Evolutionary conservation across 1,284 basidiomycete species (phyloP).

Genomic region (Pseudozyma sp.): DNA sequence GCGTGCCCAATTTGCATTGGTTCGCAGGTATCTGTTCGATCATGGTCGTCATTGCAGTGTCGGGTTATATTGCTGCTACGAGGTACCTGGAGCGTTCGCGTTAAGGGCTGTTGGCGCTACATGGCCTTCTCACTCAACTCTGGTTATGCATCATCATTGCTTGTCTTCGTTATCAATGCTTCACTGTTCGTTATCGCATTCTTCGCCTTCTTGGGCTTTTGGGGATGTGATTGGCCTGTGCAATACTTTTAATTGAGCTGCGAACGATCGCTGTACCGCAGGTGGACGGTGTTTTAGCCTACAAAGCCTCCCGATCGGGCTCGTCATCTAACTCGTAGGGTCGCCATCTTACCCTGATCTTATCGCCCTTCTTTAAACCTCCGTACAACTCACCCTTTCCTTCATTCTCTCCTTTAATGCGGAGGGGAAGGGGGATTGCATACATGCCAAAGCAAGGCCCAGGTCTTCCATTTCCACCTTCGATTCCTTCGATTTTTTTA

Average conservation of each 20-base stretch:
- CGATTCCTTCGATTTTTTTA: slow-evolving; percentile 24
- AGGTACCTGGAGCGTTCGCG: slow-evolving; percentile 60
- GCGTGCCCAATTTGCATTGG: slow-evolving; percentile 62
- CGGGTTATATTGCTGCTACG: slow-evolving; percentile 65
- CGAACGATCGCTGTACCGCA: neutral
- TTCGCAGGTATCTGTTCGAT: slow-evolving; percentile 64
- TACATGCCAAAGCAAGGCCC: slow-evolving; percentile 63
- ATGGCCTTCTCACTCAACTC: neutral
- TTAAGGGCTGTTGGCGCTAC: neutral
- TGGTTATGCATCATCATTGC: neutral
- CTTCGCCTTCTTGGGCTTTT: too few relatives aligned
- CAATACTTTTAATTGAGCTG: neutral
- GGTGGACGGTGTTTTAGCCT: neutral
- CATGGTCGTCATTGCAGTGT: slow-evolving; percentile 65
- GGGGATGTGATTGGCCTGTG: too few relatives aligned
- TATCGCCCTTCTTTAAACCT: slow-evolving; percentile 29
- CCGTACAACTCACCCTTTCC: slow-evolving; percentile 21
- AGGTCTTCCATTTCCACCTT: slow-evolving; percentile 31
- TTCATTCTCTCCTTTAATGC: neutral
- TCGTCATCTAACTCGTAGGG: slow-evolving; percentile 37
- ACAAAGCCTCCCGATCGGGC: slow-evolving; percentile 13
- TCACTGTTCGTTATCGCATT: too few relatives aligned
- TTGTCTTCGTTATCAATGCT: too few relatives aligned
- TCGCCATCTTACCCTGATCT: slow-evolving; percentile 35
- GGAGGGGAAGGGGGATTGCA: slow-evolving; percentile 42